Evolutionary conservation across 2,329 filamentous ascomycete species (phyloP).

Genomic region (Beauveria australis): DNA sequence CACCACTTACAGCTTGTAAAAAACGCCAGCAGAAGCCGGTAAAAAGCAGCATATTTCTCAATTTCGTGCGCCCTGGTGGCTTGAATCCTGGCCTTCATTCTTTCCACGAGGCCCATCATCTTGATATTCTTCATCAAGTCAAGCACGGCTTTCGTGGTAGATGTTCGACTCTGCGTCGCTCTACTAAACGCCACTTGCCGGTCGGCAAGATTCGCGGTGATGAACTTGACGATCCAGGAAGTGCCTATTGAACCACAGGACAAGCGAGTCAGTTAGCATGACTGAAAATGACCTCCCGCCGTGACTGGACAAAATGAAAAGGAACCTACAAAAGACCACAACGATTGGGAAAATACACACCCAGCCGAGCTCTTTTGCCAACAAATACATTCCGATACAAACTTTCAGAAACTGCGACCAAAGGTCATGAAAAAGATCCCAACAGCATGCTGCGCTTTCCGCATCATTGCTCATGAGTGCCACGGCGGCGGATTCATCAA

Average conservation of each 20-base stretch:
- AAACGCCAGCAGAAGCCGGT: conserved; percentile 11
- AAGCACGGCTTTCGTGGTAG: conserved; percentile 10
- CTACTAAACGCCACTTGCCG: conserved; percentile 9
- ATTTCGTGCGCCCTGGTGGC: neutral
- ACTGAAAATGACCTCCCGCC: neutral
- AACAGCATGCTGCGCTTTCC: neutral
- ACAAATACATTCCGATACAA: conserved; percentile 5
- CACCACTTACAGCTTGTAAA: conserved; percentile 11
- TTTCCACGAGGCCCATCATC: conserved; percentile 14
- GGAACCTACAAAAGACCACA: conserved; percentile 1
- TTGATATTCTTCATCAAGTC: conserved; percentile 14
- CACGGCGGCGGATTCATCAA: conserved; percentile 12
- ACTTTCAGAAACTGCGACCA: conserved; percentile 10
- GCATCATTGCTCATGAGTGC: conserved; percentile 14
- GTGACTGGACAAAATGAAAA: neutral
- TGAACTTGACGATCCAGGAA: conserved; percentile 4
- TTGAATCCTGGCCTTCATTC: conserved; percentile 11
- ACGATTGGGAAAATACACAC: conserved; percentile 1
- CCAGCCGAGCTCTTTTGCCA: conserved; percentile 6
- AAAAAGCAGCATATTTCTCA: conserved; percentile 11
- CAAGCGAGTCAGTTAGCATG: neutral
- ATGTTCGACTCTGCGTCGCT: conserved; percentile 6
- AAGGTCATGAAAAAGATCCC: neutral
- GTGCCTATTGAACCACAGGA: neutral
- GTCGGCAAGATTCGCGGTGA: conserved; percentile 10